These are phyloP conservation scores for Phytopythium sindhum DNA, from an alignment of 352 stramenopile species.

Conservation along the genomic window DNA sequence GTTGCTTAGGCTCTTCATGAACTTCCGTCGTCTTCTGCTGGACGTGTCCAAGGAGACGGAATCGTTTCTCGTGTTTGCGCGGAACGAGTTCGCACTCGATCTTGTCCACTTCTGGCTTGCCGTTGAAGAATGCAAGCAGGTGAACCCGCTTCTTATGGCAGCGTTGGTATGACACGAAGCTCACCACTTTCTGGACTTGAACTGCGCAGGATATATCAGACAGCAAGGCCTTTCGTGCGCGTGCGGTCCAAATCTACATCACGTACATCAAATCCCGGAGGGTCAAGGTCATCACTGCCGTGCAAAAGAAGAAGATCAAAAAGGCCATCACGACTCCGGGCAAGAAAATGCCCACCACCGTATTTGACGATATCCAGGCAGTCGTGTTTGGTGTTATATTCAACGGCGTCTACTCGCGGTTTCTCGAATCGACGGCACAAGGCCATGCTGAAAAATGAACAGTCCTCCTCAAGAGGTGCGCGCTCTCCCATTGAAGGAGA, in stretches of 20 bases:
- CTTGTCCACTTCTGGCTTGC: constrained; percentile 57
- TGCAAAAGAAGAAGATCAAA: constrained; percentile 67
- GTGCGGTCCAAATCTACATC: constrained; percentile 47
- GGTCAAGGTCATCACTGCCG: constrained; percentile 58
- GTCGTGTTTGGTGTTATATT: constrained; percentile 64
- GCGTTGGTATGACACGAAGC: not conserved
- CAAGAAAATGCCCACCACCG: constrained; percentile 32
- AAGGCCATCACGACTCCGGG: constrained; percentile 56
- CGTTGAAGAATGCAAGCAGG: constrained; percentile 54
- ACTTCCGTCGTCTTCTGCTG: constrained; percentile 38
- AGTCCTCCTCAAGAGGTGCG: not conserved
- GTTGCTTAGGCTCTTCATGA: constrained; percentile 23
- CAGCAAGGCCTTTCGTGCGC: constrained; percentile 35
- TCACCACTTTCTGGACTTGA: not conserved
- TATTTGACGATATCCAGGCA: constrained; percentile 56
- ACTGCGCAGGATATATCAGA: constrained; percentile 17
- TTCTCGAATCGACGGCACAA: constrained; percentile 17
- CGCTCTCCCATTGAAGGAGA: not conserved
- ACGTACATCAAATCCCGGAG: constrained; percentile 59
- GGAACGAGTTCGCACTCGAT: constrained; percentile 52
- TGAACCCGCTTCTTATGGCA: constrained; percentile 1
- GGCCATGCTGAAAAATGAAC: not conserved
- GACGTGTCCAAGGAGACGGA: constrained; percentile 24
- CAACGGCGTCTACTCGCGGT: constrained; percentile 48
- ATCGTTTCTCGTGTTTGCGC: constrained; percentile 41